Base-by-base conservation (phyloP, 2,329 filamentous ascomycete genomes). In the Aspergillus sp. region DNA sequence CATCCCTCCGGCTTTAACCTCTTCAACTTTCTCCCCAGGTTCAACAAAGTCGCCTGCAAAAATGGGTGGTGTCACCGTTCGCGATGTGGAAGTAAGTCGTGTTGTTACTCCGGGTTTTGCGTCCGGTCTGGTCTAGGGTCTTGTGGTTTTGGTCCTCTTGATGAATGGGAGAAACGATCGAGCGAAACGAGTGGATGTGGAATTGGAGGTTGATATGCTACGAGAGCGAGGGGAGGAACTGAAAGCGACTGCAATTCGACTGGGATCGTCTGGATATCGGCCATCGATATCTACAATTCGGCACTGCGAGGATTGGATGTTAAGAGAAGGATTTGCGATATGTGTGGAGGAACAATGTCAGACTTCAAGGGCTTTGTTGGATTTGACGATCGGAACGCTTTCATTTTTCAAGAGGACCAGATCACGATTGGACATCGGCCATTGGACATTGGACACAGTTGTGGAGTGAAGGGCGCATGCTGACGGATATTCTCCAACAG, bases 41-140 rank as follows among this genome's bases (percentile, higher is more conserved):
- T 58, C 59, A 60, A 57, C 50, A 30, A 45, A 41, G 50, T 55
- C 56, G 55, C 37, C 66, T 74, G 76, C 74, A 74, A 82, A 73
- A 69, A 84, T 84, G 81, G 77, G 78, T 73, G 81, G 81, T 72
- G 80, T 84, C 70, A 77, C 74, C 66, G 81, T 84, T 74, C 79
- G 80, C 71, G 81, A 83, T 77, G 81, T 84, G 70, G 78, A 81
- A 69, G 77, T 79, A 74, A 67, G 74, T 72, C 54, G 46, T 44
- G 50, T 62, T 7, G 6, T 20, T 17, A 12, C n/a, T 15, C 12
- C 19, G 15, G 37, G 9, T 39, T 20, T 12, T 5, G 37, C 9
- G 9, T 39, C 7, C 17, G 37, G n/a, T 39, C 37, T 20, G 37
- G 37, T 20, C 37, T 12, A 15, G 37, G 37, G 37, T 20, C 37